Conservation (phyloP, 495 filamentous ascomycete genomes). For the Aspergillus taichungensis region DNA sequence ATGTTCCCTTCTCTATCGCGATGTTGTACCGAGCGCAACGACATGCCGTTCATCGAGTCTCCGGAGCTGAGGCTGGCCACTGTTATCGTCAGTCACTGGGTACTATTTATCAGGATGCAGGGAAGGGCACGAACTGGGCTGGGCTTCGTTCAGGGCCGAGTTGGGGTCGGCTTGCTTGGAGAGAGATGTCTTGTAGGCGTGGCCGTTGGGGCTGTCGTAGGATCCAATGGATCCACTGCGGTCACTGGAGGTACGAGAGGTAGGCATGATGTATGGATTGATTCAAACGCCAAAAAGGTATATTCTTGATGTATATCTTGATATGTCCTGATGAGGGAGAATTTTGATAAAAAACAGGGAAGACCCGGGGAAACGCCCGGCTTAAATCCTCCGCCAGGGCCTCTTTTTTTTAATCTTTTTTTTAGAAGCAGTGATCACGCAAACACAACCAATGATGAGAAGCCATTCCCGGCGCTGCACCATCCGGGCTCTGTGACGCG, state of each 20-base stretch:
- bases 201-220: constrained; percentile 17
- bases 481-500: constrained; percentile 9
- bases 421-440: constrained; percentile 7
- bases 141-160: constrained; percentile 70
- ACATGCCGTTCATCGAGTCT: constrained; percentile 32
- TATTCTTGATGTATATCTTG: background rate
- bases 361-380: background rate
- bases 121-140: constrained; percentile 60
- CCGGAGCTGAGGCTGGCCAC: constrained; percentile 1
- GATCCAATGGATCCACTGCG: constrained; percentile 21
- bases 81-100: constrained; percentile 5
- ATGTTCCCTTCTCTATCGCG: constrained; percentile 70
- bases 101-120: background rate
- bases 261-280: constrained; percentile 14
- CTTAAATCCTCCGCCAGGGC: no score
- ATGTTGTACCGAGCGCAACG: constrained; percentile 65
- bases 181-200: constrained; percentile 46
- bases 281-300: background rate
- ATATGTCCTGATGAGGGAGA: constrained; percentile 1
- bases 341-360: background rate
- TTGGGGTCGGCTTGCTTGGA: constrained; percentile 81
- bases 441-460: constrained; percentile 6
- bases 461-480: background rate
- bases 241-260: constrained; percentile 19
- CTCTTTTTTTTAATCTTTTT: background rate